Percentiles rank a stretch among this genome's conserved stretches.
phyloP scores from a whole-genome alignment of 306 rosid species.

The Corylus heterophylla region DNA sequence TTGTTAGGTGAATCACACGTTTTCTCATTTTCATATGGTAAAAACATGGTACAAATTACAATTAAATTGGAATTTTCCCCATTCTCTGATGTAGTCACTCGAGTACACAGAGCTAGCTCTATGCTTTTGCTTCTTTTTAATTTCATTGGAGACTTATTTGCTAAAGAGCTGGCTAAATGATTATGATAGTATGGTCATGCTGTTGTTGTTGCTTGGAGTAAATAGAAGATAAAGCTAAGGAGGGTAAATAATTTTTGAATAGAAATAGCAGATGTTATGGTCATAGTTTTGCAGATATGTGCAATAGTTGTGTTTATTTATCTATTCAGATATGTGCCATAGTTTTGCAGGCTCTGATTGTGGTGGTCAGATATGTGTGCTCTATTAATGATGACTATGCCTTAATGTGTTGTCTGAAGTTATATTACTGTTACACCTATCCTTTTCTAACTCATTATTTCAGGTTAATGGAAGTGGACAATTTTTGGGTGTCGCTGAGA shows the following conservation, averaged over 20 bases:
- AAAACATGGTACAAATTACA: not conserved
- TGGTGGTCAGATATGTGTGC: not conserved
- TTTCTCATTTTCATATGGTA: not conserved
- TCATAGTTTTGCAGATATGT: not conserved
- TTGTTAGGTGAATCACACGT: not conserved
- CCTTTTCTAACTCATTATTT: not conserved
- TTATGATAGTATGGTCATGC: not conserved
- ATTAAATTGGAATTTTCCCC: not conserved
- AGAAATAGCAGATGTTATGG: not conserved
- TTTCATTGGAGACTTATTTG: not conserved
- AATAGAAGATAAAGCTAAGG: not conserved
- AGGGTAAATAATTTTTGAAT: not conserved
- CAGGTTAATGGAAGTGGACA: conserved; percentile 89
- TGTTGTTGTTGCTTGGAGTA: not conserved
- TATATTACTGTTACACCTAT: not conserved
- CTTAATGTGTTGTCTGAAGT: not conserved
- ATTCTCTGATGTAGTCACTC: not conserved
- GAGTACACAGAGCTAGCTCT: not conserved
- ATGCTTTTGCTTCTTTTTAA: not conserved
- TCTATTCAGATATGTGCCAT: conserved; percentile 1
- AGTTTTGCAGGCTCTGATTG: conserved; percentile 6
- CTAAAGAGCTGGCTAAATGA: not conserved
- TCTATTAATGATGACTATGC: not conserved
- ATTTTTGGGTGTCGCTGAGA: conserved; percentile 87
- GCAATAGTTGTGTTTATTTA: conserved; percentile 5